Evolutionary conservation across 2,329 filamentous ascomycete species (phyloP).

Genomic region (Samsoniella hepiali): DNA sequence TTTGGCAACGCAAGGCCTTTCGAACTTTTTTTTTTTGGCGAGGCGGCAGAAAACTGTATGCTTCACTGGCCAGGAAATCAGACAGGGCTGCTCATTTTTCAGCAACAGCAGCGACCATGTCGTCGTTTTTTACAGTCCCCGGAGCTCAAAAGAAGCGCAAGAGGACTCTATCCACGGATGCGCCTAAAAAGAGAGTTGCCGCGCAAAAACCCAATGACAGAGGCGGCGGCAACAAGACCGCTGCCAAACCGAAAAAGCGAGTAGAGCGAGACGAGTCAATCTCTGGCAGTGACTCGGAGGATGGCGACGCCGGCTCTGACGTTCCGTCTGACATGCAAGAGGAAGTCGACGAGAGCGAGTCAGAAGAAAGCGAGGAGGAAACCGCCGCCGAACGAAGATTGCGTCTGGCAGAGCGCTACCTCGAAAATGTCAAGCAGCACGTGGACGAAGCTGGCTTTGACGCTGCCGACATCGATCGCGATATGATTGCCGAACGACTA

Average conservation of each 20-base stretch:
- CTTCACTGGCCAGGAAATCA: conserved; percentile 28
- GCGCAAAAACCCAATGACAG: conserved; percentile 39
- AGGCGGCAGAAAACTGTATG: conserved; percentile 27
- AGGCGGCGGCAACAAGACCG: conserved; percentile 30
- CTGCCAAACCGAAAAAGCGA: conserved; percentile 43
- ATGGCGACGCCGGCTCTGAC: conserved; percentile 58
- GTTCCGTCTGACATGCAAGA: conserved; percentile 44
- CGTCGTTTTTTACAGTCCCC: conserved; percentile 91
- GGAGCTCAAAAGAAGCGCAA: conserved; percentile 90
- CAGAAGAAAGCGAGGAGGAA: conserved; percentile 68
- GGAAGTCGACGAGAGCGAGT: conserved; percentile 39
- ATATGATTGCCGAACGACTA: conserved; percentile 85
- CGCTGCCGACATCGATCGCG: conserved; percentile 87
- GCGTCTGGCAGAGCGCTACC: conserved; percentile 84
- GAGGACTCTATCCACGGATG: conserved; percentile 54
- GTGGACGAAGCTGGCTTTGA: conserved; percentile 83
- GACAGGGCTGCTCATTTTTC: conserved; percentile 19
- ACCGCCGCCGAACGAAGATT: conserved; percentile 86
- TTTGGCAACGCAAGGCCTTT: conserved; percentile 15
- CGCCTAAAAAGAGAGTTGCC: conserved; percentile 58
- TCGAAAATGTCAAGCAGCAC: conserved; percentile 83
- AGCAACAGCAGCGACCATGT: conserved; percentile 56
- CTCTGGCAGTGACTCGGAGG: conserved; percentile 75
- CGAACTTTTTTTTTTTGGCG: conserved; percentile 39
- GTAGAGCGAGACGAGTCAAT: conserved; percentile 68